phyloP scores from a whole-genome alignment of 2,329 filamentous ascomycete species.

The Epichloe scottii region DNA sequence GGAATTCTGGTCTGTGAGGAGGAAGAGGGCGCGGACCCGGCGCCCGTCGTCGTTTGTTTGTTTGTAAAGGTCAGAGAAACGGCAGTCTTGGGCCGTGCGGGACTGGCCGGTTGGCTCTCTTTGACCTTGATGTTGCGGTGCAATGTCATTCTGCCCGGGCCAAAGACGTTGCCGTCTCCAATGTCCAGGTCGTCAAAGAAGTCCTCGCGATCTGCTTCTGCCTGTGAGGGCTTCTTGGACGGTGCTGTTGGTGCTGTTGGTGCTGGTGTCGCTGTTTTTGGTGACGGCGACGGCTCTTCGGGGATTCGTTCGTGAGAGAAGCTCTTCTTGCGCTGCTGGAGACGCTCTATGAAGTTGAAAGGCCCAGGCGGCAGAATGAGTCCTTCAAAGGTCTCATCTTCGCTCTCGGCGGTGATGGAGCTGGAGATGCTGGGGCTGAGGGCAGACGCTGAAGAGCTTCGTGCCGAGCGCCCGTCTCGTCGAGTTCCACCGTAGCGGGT shows the following conservation, averaged over 20 bases:
- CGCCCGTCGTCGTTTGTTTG: constrained; percentile 35
- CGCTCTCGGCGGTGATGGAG: constrained; percentile 81
- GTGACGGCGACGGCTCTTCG: constrained; percentile 18
- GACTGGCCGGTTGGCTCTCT: constrained; percentile 53
- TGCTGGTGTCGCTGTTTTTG: background rate
- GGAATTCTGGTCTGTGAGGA: constrained; percentile 59
- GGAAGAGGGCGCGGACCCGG: background rate
- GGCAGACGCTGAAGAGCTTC: constrained; percentile 78
- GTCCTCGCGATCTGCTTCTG: constrained; percentile 51
- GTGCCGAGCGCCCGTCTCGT: constrained; percentile 64
- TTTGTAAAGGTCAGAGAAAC: constrained; percentile 88
- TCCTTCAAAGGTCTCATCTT: constrained; percentile 87
- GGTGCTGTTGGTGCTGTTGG: background rate
- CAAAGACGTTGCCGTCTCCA: constrained; percentile 70
- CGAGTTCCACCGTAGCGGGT: constrained; percentile 81
- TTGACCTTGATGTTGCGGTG: constrained; percentile 91
- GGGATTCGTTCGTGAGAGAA: constrained; percentile 39
- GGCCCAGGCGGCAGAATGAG: constrained; percentile 73
- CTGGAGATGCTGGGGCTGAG: constrained; percentile 89
- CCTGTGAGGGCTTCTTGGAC: constrained; percentile 19
- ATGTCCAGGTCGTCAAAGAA: constrained; percentile 81
- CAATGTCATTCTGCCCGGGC: constrained; percentile 66
- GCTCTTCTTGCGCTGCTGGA: constrained; percentile 58
- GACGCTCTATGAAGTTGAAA: constrained; percentile 66
- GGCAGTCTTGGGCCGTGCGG: constrained; percentile 58